phyloP scores from a whole-genome alignment of 768 basidiomycete species.

The Leccinum longicurvipes region DNA sequence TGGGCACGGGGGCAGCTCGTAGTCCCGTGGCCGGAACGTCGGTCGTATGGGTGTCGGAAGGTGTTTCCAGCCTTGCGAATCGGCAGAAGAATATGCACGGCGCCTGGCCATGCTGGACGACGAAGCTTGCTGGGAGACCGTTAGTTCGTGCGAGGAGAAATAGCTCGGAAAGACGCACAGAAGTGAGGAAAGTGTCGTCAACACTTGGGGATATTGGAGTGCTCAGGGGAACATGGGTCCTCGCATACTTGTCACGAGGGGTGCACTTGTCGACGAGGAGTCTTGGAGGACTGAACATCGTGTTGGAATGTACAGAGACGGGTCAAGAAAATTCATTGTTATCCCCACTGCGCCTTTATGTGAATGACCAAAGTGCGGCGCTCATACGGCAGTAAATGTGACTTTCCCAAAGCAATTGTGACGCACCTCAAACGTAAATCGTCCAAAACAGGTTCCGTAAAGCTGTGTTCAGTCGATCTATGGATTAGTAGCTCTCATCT shows the following conservation, averaged over 20 bases:
- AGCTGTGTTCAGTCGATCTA: slow-evolving; percentile 12
- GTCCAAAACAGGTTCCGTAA: slow-evolving; percentile 5
- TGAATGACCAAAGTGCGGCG: slow-evolving; percentile 15
- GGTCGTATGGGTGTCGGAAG: slow-evolving; percentile 34
- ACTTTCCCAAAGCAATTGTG: slow-evolving; percentile 2
- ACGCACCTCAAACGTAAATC: slow-evolving; percentile 27
- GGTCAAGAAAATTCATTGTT: background rate
- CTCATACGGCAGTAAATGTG: slow-evolving; percentile 19
- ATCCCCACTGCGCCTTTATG: slow-evolving; percentile 22
- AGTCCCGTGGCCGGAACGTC: slow-evolving; percentile 33
- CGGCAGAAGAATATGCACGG: slow-evolving; percentile 33
- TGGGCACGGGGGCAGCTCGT: slow-evolving; percentile 26
- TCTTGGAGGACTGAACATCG: slow-evolving; percentile 22
- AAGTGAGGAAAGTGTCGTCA: slow-evolving; percentile 25
- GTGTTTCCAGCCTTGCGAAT: slow-evolving; percentile 31
- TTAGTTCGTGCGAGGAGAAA: background rate
- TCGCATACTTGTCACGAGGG: slow-evolving; percentile 32
- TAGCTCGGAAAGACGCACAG: slow-evolving; percentile 10
- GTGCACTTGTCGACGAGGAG: slow-evolving; percentile 34
- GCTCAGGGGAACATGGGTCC: slow-evolving; percentile 29
- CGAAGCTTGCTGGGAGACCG: slow-evolving; percentile 12
- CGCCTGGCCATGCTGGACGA: slow-evolving; percentile 20
- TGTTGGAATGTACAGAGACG: slow-evolving; percentile 1
- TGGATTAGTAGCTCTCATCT: background rate
- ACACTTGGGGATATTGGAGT: slow-evolving; percentile 25